Base-by-base conservation (phyloP, 495 filamentous ascomycete genomes). In the Penicillium paradoxum region DNA sequence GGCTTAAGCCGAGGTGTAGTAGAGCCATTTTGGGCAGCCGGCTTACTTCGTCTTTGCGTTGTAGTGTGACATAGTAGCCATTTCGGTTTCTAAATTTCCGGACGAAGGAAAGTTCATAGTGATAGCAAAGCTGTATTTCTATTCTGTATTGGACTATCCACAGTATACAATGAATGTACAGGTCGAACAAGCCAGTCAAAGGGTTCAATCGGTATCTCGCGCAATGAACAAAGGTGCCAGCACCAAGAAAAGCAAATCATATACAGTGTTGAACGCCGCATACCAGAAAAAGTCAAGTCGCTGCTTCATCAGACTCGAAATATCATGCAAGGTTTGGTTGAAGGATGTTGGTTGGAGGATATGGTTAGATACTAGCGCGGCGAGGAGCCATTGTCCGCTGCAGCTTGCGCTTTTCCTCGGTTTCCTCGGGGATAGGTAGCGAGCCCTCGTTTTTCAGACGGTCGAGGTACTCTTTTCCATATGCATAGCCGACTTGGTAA, bases 331-430 rank as follows among this genome's bases (percentile, higher is more conserved):
- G 13, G 8, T 8, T 10, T 24, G n/a, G 10, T 19, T n/a, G 42
- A 36, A 25, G 0, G 18, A 43, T 17, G 4, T 30, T 8, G 8
- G 19, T 11, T 3, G 8, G 24, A 4, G 8, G 6, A 27, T 27
- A 29, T 5, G 32, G 22, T 33, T 49, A 75, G 2, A 98, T 93
- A 77, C 95, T 97, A 33, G 90, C 90, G 60, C 93, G 77, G 56
- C 93, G 78, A 14, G 92, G 91, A 56, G 92, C 95, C 88, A 96
- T 92, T 9, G 91, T 97, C 66, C 95, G 79, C 64, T 93, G 78
- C 59, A 97, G 67, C 51, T 88, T 86, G 77, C 85, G 88, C 81
- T 90, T 91, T 72, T 90, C 90, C 70, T 91, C 90, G 15, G 80
- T 88, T 73, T 90, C 90, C 58, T 84, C 81, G 53, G 72, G 68